A percentile compares a stretch with the other conserved stretches of the same genome.
phyloP scores from a whole-genome alignment of 2,329 filamentous ascomycete species.

The Periconia sp. region DNA sequence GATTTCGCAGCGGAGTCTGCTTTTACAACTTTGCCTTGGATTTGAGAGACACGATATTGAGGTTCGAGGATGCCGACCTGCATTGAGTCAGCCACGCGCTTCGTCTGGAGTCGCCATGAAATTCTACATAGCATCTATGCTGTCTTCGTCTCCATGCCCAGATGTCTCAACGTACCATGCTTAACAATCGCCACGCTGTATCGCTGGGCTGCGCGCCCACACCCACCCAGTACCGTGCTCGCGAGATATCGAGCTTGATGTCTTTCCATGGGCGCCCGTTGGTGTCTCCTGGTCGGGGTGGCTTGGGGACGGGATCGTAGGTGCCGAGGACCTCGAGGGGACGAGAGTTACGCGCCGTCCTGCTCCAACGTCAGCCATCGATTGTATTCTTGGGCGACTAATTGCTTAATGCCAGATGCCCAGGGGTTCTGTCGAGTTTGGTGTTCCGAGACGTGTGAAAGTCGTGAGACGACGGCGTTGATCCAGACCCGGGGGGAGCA shows the following conservation, averaged over 20 bases:
- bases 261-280: constrained; percentile 80
- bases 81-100: constrained; percentile 2
- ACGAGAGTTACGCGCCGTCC: constrained; percentile 83
- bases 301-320: constrained; percentile 65
- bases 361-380: no score
- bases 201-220: constrained; percentile 95
- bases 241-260: constrained; percentile 79
- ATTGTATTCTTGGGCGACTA: no score
- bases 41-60: constrained; percentile 40
- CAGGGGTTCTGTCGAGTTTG: no score
- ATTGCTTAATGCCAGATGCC: no score
- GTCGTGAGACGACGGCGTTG: no score
- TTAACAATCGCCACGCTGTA: constrained; percentile 83
- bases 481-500: constrained; percentile 33
- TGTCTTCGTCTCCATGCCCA: no score
- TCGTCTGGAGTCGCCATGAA: no score
- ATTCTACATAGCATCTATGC: no score
- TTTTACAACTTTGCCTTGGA: constrained; percentile 38
- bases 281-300: constrained; percentile 56
- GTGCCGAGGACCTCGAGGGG: constrained; percentile 89
- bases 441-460: neutral
- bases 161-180: constrained; percentile 62
- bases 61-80: constrained; percentile 47
- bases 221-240: constrained; percentile 94
- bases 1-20: constrained; percentile 38